phyloP scores from a whole-genome alignment of 1,284 basidiomycete species.

The Cutaneotrichosporon sp. region DNA sequence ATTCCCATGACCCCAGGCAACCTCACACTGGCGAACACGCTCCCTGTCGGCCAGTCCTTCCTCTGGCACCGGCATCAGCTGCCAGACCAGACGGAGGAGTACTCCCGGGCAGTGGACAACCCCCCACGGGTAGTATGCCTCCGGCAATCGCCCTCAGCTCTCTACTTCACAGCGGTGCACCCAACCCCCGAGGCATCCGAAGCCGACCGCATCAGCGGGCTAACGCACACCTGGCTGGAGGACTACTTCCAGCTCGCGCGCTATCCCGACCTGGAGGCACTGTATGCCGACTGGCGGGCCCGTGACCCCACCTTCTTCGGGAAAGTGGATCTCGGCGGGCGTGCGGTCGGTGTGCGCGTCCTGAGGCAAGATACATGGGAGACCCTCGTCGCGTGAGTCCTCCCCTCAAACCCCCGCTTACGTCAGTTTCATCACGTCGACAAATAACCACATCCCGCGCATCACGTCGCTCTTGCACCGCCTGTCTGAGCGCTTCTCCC shows the following conservation, averaged over 20 bases:
- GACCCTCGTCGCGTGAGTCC: conserved; percentile 79
- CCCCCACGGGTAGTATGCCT: conserved; percentile 72
- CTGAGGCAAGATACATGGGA: conserved; percentile 96
- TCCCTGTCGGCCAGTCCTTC: conserved; percentile 53
- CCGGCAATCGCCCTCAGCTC: conserved; percentile 65
- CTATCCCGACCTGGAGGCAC: conserved; percentile 45
- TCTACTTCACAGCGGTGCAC: conserved; percentile 72
- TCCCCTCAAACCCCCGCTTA: neutral
- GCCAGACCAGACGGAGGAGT: conserved; percentile 38
- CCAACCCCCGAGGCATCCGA: conserved; percentile 45
- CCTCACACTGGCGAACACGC: conserved; percentile 47
- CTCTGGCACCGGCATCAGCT: conserved; percentile 47
- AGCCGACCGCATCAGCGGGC: conserved; percentile 58
- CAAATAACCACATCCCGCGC: conserved; percentile 93
- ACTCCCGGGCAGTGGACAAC: conserved; percentile 43
- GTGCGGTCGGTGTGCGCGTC: conserved; percentile 64
- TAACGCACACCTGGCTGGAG: conserved; percentile 72
- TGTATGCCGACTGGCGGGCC: conserved; percentile 75
- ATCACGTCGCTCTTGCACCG: conserved; percentile 85
- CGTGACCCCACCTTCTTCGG: conserved; percentile 73
- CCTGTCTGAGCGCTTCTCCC: conserved; percentile 67
- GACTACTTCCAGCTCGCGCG: conserved; percentile 81
- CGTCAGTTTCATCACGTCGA: conserved; percentile 93
- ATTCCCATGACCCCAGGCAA: conserved; percentile 36
- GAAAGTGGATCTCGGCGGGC: conserved; percentile 59